These are phyloP conservation scores for Fusarium mundagurra DNA, from an alignment of 2,329 filamentous ascomycete genomes.

Conservation along the genomic window DNA sequence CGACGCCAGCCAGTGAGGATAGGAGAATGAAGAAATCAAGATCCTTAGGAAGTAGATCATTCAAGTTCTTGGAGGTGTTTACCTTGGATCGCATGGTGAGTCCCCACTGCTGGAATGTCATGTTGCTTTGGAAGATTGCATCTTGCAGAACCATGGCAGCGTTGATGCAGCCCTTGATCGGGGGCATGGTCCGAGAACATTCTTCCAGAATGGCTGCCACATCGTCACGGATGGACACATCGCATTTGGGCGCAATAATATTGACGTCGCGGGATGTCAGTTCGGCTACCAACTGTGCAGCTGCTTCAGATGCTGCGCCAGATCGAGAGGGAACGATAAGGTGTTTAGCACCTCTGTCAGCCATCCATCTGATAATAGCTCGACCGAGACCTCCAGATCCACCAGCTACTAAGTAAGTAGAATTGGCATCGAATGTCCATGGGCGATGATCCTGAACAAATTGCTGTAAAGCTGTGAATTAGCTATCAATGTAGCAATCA, in stretches of 20 bases:
- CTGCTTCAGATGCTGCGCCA: conserved; percentile 32
- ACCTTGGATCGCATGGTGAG: conserved; percentile 45
- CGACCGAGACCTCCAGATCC: conserved; percentile 37
- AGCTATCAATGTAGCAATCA: rapidly evolving
- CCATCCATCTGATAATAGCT: conserved; percentile 35
- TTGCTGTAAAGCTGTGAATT: not conserved
- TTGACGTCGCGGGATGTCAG: not conserved
- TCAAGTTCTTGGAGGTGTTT: conserved; percentile 40
- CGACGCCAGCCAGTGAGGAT: conserved; percentile 38
- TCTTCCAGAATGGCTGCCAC: not conserved
- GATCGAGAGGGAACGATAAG: conserved; percentile 46
- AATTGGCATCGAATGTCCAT: not conserved
- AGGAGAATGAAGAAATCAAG: not conserved
- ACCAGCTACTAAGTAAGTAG: conserved; percentile 33
- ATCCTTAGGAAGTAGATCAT: not conserved
- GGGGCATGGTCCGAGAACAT: conserved; percentile 35
- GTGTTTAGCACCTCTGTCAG: conserved; percentile 34
- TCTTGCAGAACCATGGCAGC: conserved; percentile 14
- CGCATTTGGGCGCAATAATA: not conserved
- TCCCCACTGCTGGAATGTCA: conserved; percentile 48
- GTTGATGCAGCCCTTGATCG: conserved; percentile 29
- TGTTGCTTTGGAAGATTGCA: conserved; percentile 41
- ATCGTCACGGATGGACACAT: not conserved
- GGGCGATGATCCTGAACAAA: not conserved
- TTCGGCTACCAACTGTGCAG: conserved; percentile 26